phyloP scores from a whole-genome alignment of 2,329 filamentous ascomycete species.

The Plenodomus biglobosus region DNA sequence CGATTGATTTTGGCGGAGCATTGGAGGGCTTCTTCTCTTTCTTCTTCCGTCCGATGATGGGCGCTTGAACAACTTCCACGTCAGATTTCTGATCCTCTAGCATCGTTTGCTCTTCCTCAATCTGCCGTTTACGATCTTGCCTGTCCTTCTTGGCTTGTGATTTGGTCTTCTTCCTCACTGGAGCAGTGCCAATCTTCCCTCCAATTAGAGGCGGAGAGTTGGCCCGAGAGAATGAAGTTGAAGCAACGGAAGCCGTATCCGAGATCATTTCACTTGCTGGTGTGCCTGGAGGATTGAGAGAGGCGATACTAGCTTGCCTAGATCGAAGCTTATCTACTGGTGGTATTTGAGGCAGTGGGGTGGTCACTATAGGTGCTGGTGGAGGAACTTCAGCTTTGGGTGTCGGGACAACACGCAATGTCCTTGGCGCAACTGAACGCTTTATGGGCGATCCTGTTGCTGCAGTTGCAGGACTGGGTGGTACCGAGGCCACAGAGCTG shows the following conservation, averaged over 20 bases:
- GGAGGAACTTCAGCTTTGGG: slow-evolving; percentile 62
- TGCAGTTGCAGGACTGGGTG: slow-evolving; percentile 58
- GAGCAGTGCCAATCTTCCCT: slow-evolving; percentile 66
- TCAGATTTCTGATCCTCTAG: slow-evolving; percentile 51
- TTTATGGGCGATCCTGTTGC: slow-evolving; percentile 47
- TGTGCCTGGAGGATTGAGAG: slow-evolving; percentile 67
- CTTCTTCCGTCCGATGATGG: slow-evolving; percentile 78
- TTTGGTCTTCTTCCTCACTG: slow-evolving; percentile 71
- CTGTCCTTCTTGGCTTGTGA: slow-evolving; percentile 77
- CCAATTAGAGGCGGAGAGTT: slow-evolving; percentile 66
- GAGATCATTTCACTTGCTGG: slow-evolving; percentile 73
- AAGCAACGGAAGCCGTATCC: slow-evolving; percentile 75
- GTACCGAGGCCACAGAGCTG: slow-evolving; percentile 53
- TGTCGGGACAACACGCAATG: slow-evolving; percentile 68
- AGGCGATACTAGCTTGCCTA: slow-evolving; percentile 58
- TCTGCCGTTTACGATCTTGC: slow-evolving; percentile 61
- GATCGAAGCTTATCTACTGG: slow-evolving; percentile 49
- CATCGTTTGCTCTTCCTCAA: slow-evolving; percentile 59
- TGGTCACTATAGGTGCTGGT: slow-evolving; percentile 39
- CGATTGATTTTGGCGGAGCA: slow-evolving; percentile 28
- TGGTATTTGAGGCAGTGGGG: slow-evolving; percentile 36
- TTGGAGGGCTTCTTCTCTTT: slow-evolving; percentile 70
- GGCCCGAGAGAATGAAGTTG: slow-evolving; percentile 70
- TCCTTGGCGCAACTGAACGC: slow-evolving; percentile 57
- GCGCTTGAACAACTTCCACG: slow-evolving; percentile 60